Evolutionary conservation across 495 filamentous ascomycete species (phyloP), one percentile per base, ranked within the genome.

Genomic region (Immersiella caudata): DNA sequence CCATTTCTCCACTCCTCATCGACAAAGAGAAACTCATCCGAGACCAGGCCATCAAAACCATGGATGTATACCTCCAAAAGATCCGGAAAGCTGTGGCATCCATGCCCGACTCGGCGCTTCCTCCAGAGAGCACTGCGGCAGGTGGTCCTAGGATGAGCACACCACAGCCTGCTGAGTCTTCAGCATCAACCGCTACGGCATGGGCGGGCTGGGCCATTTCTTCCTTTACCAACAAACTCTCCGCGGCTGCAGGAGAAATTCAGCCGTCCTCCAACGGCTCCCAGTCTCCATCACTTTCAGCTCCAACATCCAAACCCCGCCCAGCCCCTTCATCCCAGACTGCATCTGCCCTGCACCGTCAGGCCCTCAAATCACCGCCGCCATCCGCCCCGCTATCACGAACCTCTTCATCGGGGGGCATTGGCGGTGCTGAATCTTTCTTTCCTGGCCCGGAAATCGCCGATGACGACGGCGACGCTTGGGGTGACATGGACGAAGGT

Each of bases 131-230:
- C 20, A 76, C 85, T 6, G 79, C 83, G 5, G 78, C 77, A 60
- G 79, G 80, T 33, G 79, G 70, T 2, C 88, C 91, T 4, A 86
- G 91, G 22, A 94, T 96, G 81, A 90, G 89, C 65, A 95, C 91
- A 1, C 84, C 87, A 6, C 89, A 90, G 63, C 75, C 83, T 0
- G 77, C 77, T 40, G 79, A 79, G 12, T 87, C 83, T 62, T 87
- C 83, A 60, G 87, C 90, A 64, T 87, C 88, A 16, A 86, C 88
- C 3, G 25, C 73, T 14, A 65, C 75, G 4, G 63, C 70, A 3
- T 97, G 94, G 96, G 88, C 94, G 6, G 95, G 96, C 51, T 99
- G 95, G 95, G 95, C 95, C 0, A 97, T 99, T 55, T 97, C 95
- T 1, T 96, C 92, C n/a, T 97, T 99, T 78, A 97, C 95, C 5